These are phyloP conservation scores for Nothophoma quercina DNA, from an alignment of 2,329 filamentous ascomycete genomes.

Conservation along the genomic window DNA sequence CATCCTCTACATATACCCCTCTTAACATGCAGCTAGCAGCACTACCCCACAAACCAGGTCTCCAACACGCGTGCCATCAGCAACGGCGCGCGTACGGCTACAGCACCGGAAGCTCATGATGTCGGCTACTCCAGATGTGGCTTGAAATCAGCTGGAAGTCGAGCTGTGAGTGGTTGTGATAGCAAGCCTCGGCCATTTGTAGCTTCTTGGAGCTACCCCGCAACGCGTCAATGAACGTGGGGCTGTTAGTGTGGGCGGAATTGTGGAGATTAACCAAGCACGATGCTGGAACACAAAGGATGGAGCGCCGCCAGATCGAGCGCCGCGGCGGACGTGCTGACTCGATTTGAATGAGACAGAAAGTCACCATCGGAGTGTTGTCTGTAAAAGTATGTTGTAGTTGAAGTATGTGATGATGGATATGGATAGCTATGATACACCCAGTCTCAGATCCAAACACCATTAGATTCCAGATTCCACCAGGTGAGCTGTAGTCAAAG, in stretches of 20 bases:
- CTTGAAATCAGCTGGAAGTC: neutral
- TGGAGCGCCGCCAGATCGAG: neutral
- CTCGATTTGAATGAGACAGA: neutral
- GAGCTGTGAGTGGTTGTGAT: neutral
- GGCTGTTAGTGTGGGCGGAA: neutral
- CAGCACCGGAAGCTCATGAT: neutral
- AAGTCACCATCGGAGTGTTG: too few relatives aligned
- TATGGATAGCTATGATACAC: constrained; percentile 14
- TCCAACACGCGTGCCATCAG: neutral
- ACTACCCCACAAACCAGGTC: constrained; percentile 1
- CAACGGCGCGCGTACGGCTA: neutral
- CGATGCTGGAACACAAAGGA: neutral
- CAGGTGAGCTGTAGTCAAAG: constrained; percentile 6
- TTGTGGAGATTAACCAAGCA: neutral
- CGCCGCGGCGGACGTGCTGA: neutral
- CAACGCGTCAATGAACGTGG: constrained; percentile 12
- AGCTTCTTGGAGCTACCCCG: constrained; percentile 13
- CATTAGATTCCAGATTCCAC: constrained; percentile 3
- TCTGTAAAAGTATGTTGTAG: neutral
- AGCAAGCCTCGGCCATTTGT: neutral
- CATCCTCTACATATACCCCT: constrained; percentile 8
- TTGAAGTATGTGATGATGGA: neutral
- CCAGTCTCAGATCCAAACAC: constrained; percentile 5
- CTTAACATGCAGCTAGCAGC: neutral
- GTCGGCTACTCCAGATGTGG: constrained; percentile 5